Evolutionary conservation across 805 yeast species (phyloP), one percentile per base, ranked within the genome.

Genomic region (Kuraishia piskuri): DNA sequence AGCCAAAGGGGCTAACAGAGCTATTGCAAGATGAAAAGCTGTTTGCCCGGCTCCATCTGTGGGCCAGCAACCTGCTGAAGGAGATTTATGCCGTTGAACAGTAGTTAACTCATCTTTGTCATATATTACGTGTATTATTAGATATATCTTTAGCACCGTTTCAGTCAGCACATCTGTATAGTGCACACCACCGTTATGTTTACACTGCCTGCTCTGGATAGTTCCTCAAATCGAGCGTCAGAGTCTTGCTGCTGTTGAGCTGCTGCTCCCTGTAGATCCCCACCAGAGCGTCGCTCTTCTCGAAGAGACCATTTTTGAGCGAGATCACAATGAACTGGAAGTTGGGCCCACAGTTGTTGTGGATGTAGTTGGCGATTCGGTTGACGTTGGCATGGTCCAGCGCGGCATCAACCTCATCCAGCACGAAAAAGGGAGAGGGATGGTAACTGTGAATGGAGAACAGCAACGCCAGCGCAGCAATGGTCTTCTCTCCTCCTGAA

Each of bases 341-440:
- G 47, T 80, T 77, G 1, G 90, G 86, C 23, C 89, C 86, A 2
- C 92, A 83, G 60, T 86, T 83, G 56, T 78, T 79, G 51, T 77
- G 77, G 56, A 94, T 89, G 64, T 91, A 94, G 55, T 82, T 83
- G n/a, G 97, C 97, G 54, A 94, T 84, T 62, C 82, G 82, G 52
- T 80, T 81, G 22, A 94, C 97, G 63, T 94, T 94, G 22, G 89
- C 82, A 55, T 88, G 84, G 68, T 94, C 99, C 55, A 94, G 77
- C 0, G 98, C 98, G 0, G 99, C 98, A 70, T 94, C 99, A n/a
- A 94, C 90, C 69, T 94, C 99, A 67, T 94, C 99, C 47, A 94
- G 72, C 0, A 94, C 96, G 65, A 94, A 92, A 65, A 94, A 94
- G 31, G 99, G 99, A 0, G 97, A 86, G 2, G 97, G 97, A 51